Evolutionary conservation across 75 land plant genomes (phyloP).

Genomic region (Picea sitchensis): DNA sequence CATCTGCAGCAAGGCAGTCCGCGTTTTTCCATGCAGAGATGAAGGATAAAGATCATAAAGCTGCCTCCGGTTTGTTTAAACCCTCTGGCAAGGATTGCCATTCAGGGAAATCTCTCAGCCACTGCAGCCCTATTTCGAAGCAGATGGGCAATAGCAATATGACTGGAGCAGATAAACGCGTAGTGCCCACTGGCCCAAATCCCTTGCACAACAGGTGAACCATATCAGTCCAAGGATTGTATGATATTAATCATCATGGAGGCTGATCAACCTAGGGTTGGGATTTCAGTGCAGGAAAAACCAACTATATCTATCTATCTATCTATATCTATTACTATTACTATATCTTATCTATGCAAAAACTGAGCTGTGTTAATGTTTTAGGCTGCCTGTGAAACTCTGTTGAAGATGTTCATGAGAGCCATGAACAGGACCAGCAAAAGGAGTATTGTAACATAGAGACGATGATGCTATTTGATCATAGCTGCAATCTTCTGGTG

Average conservation of each 20-base stretch:
- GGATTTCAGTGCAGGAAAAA: too few relatives aligned
- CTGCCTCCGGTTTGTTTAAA: too few relatives aligned
- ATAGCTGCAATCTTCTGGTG: not conserved
- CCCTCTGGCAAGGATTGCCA: not conserved
- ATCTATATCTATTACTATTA: too few relatives aligned
- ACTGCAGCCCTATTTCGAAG: not conserved
- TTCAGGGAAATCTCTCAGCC: not conserved
- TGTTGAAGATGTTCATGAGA: not conserved
- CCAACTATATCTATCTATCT: too few relatives aligned
- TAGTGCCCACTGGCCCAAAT: constrained; percentile 41
- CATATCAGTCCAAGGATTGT: not conserved
- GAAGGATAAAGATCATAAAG: not conserved
- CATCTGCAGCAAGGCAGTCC: not conserved
- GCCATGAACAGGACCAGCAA: not conserved
- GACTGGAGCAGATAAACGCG: constrained; percentile 19
- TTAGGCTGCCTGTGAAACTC: not conserved
- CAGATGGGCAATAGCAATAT: constrained; percentile 4
- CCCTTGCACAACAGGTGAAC: constrained; percentile 31
- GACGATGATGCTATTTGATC: constrained; percentile 3
- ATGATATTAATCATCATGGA: not conserved
- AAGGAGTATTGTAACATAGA: constrained; percentile 6
- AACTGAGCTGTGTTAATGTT: not conserved
- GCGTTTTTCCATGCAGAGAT: not conserved
- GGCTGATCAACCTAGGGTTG: not conserved
- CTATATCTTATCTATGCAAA: not conserved